Conservation (phyloP, 2,329 filamentous ascomycete species). For the Colletotrichum destructivum region DNA sequence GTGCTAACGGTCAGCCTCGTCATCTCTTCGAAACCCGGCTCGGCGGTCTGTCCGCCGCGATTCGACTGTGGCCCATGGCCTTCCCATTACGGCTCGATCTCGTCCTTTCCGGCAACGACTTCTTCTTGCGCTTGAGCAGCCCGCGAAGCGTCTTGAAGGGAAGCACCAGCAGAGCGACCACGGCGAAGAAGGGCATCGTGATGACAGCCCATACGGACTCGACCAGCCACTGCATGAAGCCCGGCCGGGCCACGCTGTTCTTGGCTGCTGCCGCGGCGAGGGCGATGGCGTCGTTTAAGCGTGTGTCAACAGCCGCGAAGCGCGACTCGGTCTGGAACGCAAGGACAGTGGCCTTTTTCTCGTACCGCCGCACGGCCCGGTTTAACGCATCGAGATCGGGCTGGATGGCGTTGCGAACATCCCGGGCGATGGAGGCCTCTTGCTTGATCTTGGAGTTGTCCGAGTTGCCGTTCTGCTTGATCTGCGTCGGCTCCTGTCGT, state of each 20-base stretch:
- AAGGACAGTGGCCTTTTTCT: slow-evolving; percentile 86
- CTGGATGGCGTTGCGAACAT: slow-evolving; percentile 77
- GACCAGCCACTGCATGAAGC: slow-evolving; percentile 55
- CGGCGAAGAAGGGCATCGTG: slow-evolving; percentile 60
- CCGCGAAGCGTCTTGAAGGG: slow-evolving; percentile 58
- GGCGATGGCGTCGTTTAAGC: slow-evolving; percentile 82
- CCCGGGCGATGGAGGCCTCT: slow-evolving; percentile 63
- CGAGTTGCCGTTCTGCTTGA: slow-evolving; percentile 50
- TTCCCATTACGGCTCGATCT: slow-evolving; percentile 47
- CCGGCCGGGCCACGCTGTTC: slow-evolving; percentile 57
- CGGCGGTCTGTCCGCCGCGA: slow-evolving; percentile 55
- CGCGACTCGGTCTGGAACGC: slow-evolving; percentile 83
- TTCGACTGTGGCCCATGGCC: slow-evolving; percentile 49
- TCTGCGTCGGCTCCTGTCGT: slow-evolving; percentile 56
- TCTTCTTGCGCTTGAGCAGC: slow-evolving; percentile 53
- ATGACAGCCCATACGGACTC: slow-evolving; percentile 54
- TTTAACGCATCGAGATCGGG: slow-evolving; percentile 91
- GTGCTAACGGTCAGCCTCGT: neutral
- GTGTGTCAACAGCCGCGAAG: slow-evolving; percentile 78
- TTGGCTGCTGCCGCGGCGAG: slow-evolving; percentile 83
- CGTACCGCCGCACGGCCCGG: slow-evolving; percentile 89
- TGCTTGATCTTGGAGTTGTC: slow-evolving; percentile 56
- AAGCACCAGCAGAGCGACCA: slow-evolving; percentile 58
- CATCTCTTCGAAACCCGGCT: slow-evolving; percentile 47
- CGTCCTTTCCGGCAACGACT: slow-evolving; percentile 44